Conservation (phyloP, 257 asterid genomes). For the Verbascum thapsus region DNA sequence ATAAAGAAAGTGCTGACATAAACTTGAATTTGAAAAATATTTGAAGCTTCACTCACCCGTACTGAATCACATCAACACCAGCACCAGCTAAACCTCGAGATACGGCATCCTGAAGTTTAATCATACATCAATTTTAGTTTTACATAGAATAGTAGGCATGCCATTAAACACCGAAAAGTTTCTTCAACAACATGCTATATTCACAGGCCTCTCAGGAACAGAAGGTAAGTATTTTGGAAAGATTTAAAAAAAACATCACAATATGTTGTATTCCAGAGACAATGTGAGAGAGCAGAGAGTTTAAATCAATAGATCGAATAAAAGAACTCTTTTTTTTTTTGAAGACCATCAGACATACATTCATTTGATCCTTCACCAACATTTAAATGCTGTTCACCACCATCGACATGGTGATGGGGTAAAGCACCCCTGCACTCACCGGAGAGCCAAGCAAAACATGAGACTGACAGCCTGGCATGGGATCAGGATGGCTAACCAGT, state of each 20-base stretch:
- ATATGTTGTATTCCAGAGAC: slow-evolving; percentile 5
- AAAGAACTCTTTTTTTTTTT: slow-evolving; percentile 10
- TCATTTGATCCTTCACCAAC: neutral
- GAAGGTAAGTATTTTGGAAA: neutral
- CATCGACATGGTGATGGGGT: slow-evolving; percentile 16
- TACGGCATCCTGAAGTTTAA: slow-evolving; percentile 81
- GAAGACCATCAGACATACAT: neutral
- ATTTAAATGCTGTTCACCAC: slow-evolving; percentile 9
- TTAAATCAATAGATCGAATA: slow-evolving; percentile 15
- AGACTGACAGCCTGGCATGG: neutral
- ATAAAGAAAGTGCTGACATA: slow-evolving; percentile 5
- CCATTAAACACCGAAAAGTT: neutral
- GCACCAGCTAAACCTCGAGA: slow-evolving; percentile 84
- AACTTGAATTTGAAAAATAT: slow-evolving; percentile 19
- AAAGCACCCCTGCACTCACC: slow-evolving; percentile 4
- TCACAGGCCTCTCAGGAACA: slow-evolving; percentile 3
- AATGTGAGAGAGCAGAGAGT: neutral
- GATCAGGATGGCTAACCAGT: slow-evolving; percentile 1
- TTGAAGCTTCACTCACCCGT: slow-evolving; percentile 63
- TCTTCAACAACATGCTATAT: slow-evolving; percentile 16
- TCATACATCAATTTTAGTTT: slow-evolving; percentile 24
- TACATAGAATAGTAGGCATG: slow-evolving; percentile 22
- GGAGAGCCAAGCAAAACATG: neutral
- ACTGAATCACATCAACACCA: slow-evolving; percentile 81
- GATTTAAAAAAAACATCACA: neutral